Evolutionary conservation across 2,329 filamentous ascomycete genomes (phyloP), one percentile per base, ranked within the genome.

Genomic region (Amauroascus niger): DNA sequence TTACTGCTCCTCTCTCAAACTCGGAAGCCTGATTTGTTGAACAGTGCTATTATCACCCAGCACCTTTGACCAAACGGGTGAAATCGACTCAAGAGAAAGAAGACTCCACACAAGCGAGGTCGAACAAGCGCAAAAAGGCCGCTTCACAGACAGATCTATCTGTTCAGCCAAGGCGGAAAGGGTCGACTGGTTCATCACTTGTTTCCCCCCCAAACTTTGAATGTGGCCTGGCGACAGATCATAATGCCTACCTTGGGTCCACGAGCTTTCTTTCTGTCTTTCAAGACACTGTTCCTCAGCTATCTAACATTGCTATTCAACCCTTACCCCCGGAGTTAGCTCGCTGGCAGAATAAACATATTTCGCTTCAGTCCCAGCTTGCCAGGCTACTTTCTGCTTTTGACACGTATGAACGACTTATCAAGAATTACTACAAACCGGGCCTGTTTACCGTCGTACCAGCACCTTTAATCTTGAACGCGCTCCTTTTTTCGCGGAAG

Each of bases 41-140:
- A 3, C 55, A 57, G n/a, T 67, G 64, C 46, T 64, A 65, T 47
- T 67, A 67, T 48, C 65, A 67, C 54, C 62, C 65, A n/a, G 64
- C 64, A 13, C 65, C 65, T 3, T 51, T 67, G 52, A 67, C 63
- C 14, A 52, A 52, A 2, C 57, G 59, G n/a, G 20, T 43, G 18
- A 53, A 53, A 20, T 26, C 43, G 11, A 22, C 6, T 14, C 30
- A 40, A 46, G 50, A 32, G 6, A 26, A 11, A 5, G 50, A 52
- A 46, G 43, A 46, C 18, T 11, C 54, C 52, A 6, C 35, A 5
- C 16, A 59, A 46, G 39, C 52, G 48, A 8, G 45, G 56, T 32
- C 52, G 5, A 35, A 35, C 37, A 53, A 53, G 41, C 47, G 51
- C 35, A 35, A 56, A 52, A 47, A 43, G 50, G 39, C 39, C 16